A percentile compares a stretch with the other conserved stretches of the same genome.
phyloP scores from a whole-genome alignment of 257 asterid genomes.

The Solanum paucissectum region DNA sequence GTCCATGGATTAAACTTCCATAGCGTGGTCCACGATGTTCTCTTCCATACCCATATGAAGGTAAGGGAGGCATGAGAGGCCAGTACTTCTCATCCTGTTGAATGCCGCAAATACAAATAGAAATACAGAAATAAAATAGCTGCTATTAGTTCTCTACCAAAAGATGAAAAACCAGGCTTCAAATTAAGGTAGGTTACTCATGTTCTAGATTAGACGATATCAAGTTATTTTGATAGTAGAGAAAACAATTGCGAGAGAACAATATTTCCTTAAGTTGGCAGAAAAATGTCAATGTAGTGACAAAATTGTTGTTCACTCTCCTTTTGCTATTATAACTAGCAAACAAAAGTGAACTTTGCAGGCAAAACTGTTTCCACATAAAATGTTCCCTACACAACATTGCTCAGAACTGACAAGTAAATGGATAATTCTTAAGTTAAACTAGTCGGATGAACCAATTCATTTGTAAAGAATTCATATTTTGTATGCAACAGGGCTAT shows the following conservation, averaged over 20 bases:
- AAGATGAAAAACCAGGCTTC: background rate
- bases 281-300: background rate
- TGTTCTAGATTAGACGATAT: background rate
- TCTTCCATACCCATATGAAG: slow-evolving; percentile 89
- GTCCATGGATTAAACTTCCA: slow-evolving; percentile 96
- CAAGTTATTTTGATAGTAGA: background rate
- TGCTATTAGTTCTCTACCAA: background rate
- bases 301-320: background rate
- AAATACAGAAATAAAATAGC: background rate
- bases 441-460: background rate
- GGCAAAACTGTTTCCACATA: background rate
- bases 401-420: background rate
- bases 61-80: slow-evolving; percentile 96
- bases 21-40: slow-evolving; percentile 91
- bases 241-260: background rate
- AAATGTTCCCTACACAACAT: background rate
- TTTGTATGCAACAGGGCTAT: background rate
- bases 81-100: slow-evolving; percentile 76
- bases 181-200: background rate
- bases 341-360: background rate
- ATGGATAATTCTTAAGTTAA: background rate
- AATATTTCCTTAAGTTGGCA: background rate
- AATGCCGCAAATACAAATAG: background rate
- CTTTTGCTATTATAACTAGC: background rate
- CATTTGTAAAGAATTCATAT: background rate